Evolutionary conservation across 1,284 basidiomycete genomes (phyloP).

Genomic region (Pseudozyma tsukubaensis): DNA sequence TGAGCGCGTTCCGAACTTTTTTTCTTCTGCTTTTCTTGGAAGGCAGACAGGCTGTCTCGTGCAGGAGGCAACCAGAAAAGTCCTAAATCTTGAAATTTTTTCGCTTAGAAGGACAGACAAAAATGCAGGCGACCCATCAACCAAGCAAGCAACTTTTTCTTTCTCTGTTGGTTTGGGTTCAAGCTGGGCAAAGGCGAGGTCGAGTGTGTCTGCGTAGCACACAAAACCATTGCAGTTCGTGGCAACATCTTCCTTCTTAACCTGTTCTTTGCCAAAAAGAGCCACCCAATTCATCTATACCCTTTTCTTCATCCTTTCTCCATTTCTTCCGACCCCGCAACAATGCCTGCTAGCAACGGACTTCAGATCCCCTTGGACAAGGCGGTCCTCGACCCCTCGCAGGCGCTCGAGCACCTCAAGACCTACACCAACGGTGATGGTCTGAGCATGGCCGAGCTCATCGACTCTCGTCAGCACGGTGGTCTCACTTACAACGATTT

Average conservation of each 20-base stretch:
- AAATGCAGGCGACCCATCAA: too few species aligned
- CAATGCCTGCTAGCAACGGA: slow-evolving; percentile 40
- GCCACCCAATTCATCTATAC: slow-evolving; percentile 36
- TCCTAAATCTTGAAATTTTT: too few species aligned
- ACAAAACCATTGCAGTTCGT: slow-evolving; percentile 11
- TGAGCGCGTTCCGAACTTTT: slow-evolving; percentile 16
- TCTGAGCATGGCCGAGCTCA: slow-evolving; percentile 84
- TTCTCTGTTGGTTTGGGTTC: slow-evolving; percentile 6
- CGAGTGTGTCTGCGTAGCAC: too few species aligned
- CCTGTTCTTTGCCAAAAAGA: slow-evolving; percentile 48
- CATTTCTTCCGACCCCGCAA: slow-evolving; percentile 1
- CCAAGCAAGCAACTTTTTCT: not conserved
- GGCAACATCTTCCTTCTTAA: slow-evolving; percentile 17
- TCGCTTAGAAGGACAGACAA: too few species aligned
- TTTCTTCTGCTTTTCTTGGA: not conserved
- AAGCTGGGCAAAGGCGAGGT: not conserved
- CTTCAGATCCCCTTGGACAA: slow-evolving; percentile 36
- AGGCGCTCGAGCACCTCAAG: slow-evolving; percentile 60
- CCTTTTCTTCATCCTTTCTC: slow-evolving; percentile 7
- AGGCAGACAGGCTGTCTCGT: too few species aligned
- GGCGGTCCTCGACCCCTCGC: slow-evolving; percentile 53
- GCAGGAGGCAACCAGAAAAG: too few species aligned
- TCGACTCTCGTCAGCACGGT: slow-evolving; percentile 88
- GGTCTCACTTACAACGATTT: slow-evolving; percentile 88
- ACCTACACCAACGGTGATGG: slow-evolving; percentile 85